These are phyloP conservation scores for Vanrija humicola DNA, from an alignment of 1,284 basidiomycete genomes.

Conservation along the genomic window DNA sequence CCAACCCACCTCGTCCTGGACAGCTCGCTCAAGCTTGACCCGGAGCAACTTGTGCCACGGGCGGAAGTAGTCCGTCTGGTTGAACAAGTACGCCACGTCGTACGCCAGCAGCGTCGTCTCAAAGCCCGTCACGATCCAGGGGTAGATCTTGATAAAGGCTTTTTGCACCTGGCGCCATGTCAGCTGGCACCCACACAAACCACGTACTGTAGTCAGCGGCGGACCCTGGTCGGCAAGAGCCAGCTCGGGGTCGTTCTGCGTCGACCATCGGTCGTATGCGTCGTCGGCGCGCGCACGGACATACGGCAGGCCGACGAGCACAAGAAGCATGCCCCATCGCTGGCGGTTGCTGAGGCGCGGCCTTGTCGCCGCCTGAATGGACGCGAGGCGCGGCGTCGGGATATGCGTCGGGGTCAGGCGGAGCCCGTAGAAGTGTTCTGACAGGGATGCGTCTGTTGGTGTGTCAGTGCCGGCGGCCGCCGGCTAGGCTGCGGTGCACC, in stretches of 20 bases:
- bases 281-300: slow-evolving; percentile 82
- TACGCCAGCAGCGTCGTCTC: slow-evolving; percentile 78
- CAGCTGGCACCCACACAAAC: background rate
- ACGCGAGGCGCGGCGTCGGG: slow-evolving; percentile 30
- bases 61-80: slow-evolving; percentile 78
- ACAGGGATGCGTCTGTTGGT: slow-evolving; percentile 40
- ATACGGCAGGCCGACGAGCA: slow-evolving; percentile 85
- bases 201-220: slow-evolving; percentile 29
- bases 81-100: slow-evolving; percentile 89
- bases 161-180: slow-evolving; percentile 4
- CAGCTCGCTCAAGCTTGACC: slow-evolving; percentile 55
- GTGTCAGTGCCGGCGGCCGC: background rate
- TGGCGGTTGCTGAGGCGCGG: slow-evolving; percentile 32
- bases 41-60: slow-evolving; percentile 87
- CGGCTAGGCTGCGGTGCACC: too few species aligned
- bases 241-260: slow-evolving; percentile 18
- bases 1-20: slow-evolving; percentile 19
- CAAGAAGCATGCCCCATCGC: slow-evolving; percentile 62
- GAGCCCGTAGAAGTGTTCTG: slow-evolving; percentile 47
- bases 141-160: slow-evolving; percentile 68
- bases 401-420: slow-evolving; percentile 21
- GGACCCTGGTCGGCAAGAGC: slow-evolving; percentile 9
- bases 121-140: slow-evolving; percentile 70
- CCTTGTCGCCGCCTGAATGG: slow-evolving; percentile 1
- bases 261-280: slow-evolving; percentile 71